Evolutionary conservation across 2,329 filamentous ascomycete species (phyloP).

Genomic region (Aureobasidium sp.): DNA sequence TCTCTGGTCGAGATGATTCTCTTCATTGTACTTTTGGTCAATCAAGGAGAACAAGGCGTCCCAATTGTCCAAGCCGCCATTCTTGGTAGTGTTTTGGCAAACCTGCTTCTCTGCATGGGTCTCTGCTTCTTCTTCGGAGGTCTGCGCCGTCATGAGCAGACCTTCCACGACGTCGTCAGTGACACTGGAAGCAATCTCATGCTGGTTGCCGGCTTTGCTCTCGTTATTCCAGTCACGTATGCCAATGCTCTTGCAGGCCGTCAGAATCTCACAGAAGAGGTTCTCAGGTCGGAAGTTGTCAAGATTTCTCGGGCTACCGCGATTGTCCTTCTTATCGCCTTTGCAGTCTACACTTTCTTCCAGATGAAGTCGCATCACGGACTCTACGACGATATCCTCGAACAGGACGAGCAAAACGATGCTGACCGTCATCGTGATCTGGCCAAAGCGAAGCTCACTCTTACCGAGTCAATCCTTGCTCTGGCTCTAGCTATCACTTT

Average conservation of each 20-base stretch:
- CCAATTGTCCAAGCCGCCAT: conserved; percentile 75
- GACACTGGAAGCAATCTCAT: conserved; percentile 73
- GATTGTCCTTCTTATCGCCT: conserved; percentile 64
- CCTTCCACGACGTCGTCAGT: conserved; percentile 67
- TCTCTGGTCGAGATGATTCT: conserved; percentile 74
- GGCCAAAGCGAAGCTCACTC: conserved; percentile 61
- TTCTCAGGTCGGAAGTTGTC: conserved; percentile 48
- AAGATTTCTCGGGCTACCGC: conserved; percentile 65
- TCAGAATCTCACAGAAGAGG: conserved; percentile 20
- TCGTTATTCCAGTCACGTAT: conserved; percentile 47
- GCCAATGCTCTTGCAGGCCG: conserved; percentile 36
- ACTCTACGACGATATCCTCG: conserved; percentile 69
- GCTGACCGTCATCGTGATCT: conserved; percentile 56
- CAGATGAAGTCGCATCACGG: conserved; percentile 70
- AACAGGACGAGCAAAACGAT: conserved; percentile 62
- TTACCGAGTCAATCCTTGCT: conserved; percentile 64
- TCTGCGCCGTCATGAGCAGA: conserved; percentile 58
- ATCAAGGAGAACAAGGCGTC: conserved; percentile 22
- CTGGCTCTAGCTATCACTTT: conserved; percentile 58
- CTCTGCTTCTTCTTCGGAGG: conserved; percentile 75
- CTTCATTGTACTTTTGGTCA: conserved; percentile 60
- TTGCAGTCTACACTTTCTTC: conserved; percentile 57
- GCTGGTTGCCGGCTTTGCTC: conserved; percentile 59
- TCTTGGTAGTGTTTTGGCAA: conserved; percentile 73
- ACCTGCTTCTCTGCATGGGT: conserved; percentile 73